Base-by-base conservation (phyloP, 2,329 filamentous ascomycete species). In the Monilinia polystroma region DNA sequence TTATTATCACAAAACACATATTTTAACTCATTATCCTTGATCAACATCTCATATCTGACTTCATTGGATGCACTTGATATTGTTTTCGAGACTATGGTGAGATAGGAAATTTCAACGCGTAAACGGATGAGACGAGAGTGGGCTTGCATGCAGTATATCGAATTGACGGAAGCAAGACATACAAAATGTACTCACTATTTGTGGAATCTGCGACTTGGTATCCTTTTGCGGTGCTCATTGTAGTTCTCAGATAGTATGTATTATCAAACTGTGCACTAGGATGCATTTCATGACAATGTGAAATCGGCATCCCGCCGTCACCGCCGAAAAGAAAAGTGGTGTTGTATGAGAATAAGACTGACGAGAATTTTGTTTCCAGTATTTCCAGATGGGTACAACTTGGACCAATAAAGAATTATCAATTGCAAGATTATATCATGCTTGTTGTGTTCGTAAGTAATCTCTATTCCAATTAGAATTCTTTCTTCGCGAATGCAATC, bases 381-480 rank as follows among this genome's bases (percentile, higher is more conserved):
- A 69, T 73, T 57, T 80, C 79, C 45, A 78, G 81, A 71, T 76
- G 76, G 53, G 67, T 80, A 23, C 73, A 80, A 59, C 71, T 79
- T 16, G 79, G 80, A 8, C 82, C 84, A 3, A 72, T 84, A 63
- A 80, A 76, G 66, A 80, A 81, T 64, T 78, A 87, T 49, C 83
- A 86, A 70, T 32, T 75, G 2, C 85, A 88, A 68, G 85, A 88
- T 74, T 83, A 78, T 69, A 71, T 87, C 38, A 87, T 87, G 81
- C 4, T 84, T 2, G 75, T 84, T 47, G 82, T 82, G 4, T 78
- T 84, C 70, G 75, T 86, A 69, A 79, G 82, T 71, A 29, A 35
- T 41, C 14, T 26, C 43, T 41, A 65, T 56, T 49, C 26, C 62
- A 32, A n/a, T 43, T 35, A 38, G 29, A 11, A 23, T 35, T 38